Evolutionary conservation across 2,329 filamentous ascomycete species (phyloP).

Genomic region (Aspergillus amoenus): DNA sequence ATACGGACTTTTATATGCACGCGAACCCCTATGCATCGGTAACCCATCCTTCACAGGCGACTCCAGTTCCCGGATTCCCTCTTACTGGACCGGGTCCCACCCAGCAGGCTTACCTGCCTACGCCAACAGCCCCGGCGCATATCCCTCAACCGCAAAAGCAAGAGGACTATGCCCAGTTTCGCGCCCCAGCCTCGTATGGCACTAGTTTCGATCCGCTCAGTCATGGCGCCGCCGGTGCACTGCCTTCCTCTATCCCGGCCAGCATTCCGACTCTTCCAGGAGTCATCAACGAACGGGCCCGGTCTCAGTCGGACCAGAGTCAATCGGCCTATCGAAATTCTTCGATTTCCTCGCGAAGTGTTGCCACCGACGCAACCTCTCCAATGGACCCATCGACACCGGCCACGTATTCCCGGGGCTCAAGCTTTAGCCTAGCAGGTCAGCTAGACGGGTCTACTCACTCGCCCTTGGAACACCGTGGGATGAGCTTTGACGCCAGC

Average conservation of each 20-base stretch:
- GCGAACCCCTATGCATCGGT: slow-evolving; percentile 29
- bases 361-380: slow-evolving; percentile 39
- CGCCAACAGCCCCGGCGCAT: slow-evolving; percentile 27
- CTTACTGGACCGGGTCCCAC: slow-evolving; percentile 33
- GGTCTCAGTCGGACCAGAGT: slow-evolving; percentile 37
- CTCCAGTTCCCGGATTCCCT: slow-evolving; percentile 35
- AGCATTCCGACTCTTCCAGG: slow-evolving; percentile 31
- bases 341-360: slow-evolving; percentile 39
- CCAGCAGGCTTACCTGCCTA: slow-evolving; percentile 36
- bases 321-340: slow-evolving; percentile 40
- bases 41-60: slow-evolving; percentile 35
- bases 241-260: slow-evolving; percentile 35
- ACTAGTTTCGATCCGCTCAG: slow-evolving; percentile 36
- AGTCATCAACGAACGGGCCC: slow-evolving; percentile 36
- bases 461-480: slow-evolving; percentile 33
- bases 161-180: slow-evolving; percentile 39
- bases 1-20: slow-evolving; percentile 40
- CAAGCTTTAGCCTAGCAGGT: slow-evolving; percentile 37
- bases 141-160: slow-evolving; percentile 24
- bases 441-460: slow-evolving; percentile 31
- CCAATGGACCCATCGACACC: slow-evolving; percentile 39
- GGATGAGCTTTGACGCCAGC: slow-evolving; percentile 33
- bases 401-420: slow-evolving; percentile 34
- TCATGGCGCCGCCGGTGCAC: slow-evolving; percentile 31
- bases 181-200: slow-evolving; percentile 31